phyloP scores from a whole-genome alignment of 495 filamentous ascomycete genomes.

The Filosporella fistucella region DNA sequence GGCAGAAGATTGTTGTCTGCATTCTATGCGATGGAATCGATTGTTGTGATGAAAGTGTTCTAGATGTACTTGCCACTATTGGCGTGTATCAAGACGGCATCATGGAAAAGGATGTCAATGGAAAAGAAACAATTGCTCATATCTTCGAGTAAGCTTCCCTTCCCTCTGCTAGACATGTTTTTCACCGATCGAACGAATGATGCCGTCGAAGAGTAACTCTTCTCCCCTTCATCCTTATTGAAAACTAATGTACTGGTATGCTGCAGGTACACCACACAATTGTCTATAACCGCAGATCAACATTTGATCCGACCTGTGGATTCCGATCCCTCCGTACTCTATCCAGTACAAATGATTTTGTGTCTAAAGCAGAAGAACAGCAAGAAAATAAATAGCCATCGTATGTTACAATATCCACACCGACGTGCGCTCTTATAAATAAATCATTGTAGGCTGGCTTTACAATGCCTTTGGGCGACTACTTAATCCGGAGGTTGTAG shows the following conservation, averaged over 20 bases:
- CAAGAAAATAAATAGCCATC: conserved; percentile 99
- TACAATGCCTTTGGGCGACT: conserved; percentile 98
- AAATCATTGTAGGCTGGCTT: no score
- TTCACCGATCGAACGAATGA: no score
- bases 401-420: no score
- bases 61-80: conserved; percentile 31
- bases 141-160: conserved; percentile 36
- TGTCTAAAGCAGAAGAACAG: conserved; percentile 99
- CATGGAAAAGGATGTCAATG: conserved; percentile 31
- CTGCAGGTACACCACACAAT: no score
- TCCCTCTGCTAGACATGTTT: no score
- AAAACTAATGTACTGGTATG: no score
- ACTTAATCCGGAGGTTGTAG: conserved; percentile 92
- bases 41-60: conserved; percentile 30
- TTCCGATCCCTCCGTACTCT: conserved; percentile 25
- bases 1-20: conserved; percentile 39
- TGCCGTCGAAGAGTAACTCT: no score
- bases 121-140: conserved; percentile 32
- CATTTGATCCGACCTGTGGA: conserved; percentile 30
- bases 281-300: no score
- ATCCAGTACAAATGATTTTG: conserved; percentile 92
- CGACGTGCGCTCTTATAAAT: no score
- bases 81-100: conserved; percentile 37
- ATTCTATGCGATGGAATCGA: conserved; percentile 34
- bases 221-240: no score